A percentile compares a stretch with the other conserved stretches of the same genome.
Evolutionary conservation across 768 basidiomycete species (phyloP).

Genomic region (Amanita molliuscula): DNA sequence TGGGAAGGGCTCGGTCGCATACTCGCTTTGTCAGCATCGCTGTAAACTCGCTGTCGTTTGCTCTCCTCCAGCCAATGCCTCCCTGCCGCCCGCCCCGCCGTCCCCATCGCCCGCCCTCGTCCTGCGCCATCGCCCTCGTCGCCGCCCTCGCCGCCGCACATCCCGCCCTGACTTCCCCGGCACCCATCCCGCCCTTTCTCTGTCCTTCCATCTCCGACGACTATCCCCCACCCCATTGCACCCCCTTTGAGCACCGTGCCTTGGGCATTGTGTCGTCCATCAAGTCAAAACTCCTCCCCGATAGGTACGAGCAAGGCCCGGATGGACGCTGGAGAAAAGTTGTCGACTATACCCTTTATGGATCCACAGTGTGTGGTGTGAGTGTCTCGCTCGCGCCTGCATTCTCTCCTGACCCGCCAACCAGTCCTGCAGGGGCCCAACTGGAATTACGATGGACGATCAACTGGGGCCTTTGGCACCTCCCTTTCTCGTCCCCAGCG

Average conservation of each 20-base stretch:
- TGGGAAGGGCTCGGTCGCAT: conserved; percentile 46
- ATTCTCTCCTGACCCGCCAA: not conserved
- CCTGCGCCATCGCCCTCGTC: conserved; percentile 44
- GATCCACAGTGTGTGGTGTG: conserved; percentile 56
- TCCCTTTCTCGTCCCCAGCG: conserved; percentile 10
- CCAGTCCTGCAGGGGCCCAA: conserved; percentile 17
- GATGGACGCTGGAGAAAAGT: conserved; percentile 53
- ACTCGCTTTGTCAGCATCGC: conserved; percentile 6
- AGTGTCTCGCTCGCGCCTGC: conserved; percentile 14
- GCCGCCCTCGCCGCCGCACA: conserved; percentile 43
- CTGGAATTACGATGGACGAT: conserved; percentile 21
- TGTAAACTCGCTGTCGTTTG: conserved; percentile 6
- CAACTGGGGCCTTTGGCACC: conserved; percentile 17
- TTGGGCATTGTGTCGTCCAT: not conserved
- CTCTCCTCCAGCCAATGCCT: conserved; percentile 12
- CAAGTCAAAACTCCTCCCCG: conserved; percentile 28
- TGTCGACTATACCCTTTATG: conserved; percentile 50
- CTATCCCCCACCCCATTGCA: conserved; percentile 3
- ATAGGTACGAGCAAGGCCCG: conserved; percentile 38
- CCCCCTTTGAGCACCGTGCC: not conserved
- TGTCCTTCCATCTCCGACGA: conserved; percentile 6
- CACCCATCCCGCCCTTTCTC: conserved; percentile 49
- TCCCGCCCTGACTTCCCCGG: conserved; percentile 26
- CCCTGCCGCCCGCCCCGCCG: conserved; percentile 15
- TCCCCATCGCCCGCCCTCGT: conserved; percentile 25